Evolutionary conservation across 2,329 filamentous ascomycete genomes (phyloP).

Genomic region (Camillea tinctor): DNA sequence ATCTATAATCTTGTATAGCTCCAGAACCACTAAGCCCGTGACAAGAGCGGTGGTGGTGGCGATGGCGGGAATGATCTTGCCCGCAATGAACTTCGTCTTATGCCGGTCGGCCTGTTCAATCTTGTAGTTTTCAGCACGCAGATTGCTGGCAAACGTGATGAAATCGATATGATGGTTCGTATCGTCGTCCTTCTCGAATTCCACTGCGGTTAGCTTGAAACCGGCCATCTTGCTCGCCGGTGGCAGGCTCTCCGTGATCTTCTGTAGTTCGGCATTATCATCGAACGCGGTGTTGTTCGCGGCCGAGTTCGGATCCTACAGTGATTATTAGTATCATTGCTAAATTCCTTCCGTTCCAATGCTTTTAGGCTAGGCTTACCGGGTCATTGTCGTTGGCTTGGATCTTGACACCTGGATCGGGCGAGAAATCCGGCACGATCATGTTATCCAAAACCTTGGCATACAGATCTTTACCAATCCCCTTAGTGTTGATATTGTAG

Average conservation of each 20-base stretch:
- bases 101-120: conserved; percentile 89
- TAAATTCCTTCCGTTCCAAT: neutral
- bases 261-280: conserved; percentile 73
- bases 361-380: conserved; percentile 44
- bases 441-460: conserved; percentile 81
- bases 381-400: conserved; percentile 94
- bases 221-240: conserved; percentile 77
- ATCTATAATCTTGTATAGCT: conserved; percentile 95
- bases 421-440: conserved; percentile 93
- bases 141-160: conserved; percentile 94
- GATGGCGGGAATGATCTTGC: conserved; percentile 98
- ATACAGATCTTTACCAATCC: conserved; percentile 69
- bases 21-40: conserved; percentile 86
- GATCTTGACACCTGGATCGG: conserved; percentile 89
- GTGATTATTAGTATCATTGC: neutral
- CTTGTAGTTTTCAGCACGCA: conserved; percentile 97
- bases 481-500: conserved; percentile 90
- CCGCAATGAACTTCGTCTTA: conserved; percentile 99
- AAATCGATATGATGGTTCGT: conserved; percentile 98
- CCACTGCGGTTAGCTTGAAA: conserved; percentile 86
- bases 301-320: conserved; percentile 75
- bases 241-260: conserved; percentile 71
- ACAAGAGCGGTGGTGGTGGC: conserved; percentile 95
- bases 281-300: conserved; percentile 52
- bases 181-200: conserved; percentile 99